Evolutionary conservation across 2,329 filamentous ascomycete genomes (phyloP).

Genomic region (Ophiocordyceps polyrhachis-furcata): DNA sequence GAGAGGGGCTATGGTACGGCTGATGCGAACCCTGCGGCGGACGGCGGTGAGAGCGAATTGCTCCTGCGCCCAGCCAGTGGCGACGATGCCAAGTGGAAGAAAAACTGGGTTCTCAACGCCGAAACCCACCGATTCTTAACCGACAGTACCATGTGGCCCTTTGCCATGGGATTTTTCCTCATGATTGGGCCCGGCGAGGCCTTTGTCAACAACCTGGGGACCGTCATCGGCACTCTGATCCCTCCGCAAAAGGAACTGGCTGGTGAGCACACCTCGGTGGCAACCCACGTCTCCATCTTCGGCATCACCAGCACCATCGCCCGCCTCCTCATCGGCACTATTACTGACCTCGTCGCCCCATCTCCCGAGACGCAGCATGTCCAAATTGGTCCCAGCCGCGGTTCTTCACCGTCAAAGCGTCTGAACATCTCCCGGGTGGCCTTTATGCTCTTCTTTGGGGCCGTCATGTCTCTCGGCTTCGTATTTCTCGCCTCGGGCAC

Average conservation of each 20-base stretch:
- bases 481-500: slow-evolving; percentile 58
- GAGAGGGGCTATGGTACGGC: slow-evolving; percentile 44
- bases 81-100: slow-evolving; percentile 45
- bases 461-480: slow-evolving; percentile 59
- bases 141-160: slow-evolving; percentile 90
- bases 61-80: slow-evolving; percentile 21
- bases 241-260: slow-evolving; percentile 27
- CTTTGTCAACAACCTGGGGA: slow-evolving; percentile 94
- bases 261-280: slow-evolving; percentile 37
- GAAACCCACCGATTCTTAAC: slow-evolving; percentile 72
- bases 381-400: slow-evolving; percentile 19
- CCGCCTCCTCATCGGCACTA: slow-evolving; percentile 69
- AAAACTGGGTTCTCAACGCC: slow-evolving; percentile 78
- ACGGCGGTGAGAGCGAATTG: slow-evolving; percentile 27
- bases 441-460: slow-evolving; percentile 59
- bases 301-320: slow-evolving; percentile 81
- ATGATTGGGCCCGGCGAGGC: slow-evolving; percentile 91
- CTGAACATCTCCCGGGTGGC: slow-evolving; percentile 57
- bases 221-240: slow-evolving; percentile 74
- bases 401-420: slow-evolving; percentile 11
- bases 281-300: slow-evolving; percentile 85
- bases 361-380: slow-evolving; percentile 40
- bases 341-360: slow-evolving; percentile 74
- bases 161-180: slow-evolving; percentile 79
- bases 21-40: slow-evolving; percentile 22